These are phyloP conservation scores for Ceratobasidium sp. DNA, from an alignment of 1,284 basidiomycete genomes.

Conservation along the genomic window DNA sequence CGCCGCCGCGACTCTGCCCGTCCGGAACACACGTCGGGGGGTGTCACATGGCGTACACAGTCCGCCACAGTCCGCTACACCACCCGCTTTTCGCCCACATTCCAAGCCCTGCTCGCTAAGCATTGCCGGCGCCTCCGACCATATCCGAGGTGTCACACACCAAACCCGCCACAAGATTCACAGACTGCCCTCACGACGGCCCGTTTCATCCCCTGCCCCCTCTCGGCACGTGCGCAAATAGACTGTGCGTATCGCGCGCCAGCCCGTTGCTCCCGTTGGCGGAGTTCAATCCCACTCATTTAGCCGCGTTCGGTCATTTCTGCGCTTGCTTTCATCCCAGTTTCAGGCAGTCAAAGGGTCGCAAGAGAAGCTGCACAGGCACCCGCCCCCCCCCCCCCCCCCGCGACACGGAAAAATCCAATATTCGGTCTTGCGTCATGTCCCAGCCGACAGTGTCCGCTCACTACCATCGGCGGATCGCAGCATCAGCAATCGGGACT, in stretches of 20 bases:
- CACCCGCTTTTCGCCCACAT: not conserved
- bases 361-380: not conserved
- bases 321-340: not conserved
- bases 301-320: not conserved
- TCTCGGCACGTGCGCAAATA: not conserved
- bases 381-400: not conserved
- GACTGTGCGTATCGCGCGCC: not conserved
- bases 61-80: too few relatives aligned
- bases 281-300: not conserved
- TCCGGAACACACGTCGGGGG: too few relatives aligned
- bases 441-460: not conserved
- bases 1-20: too few relatives aligned
- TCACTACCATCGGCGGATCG: not conserved
- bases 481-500: not conserved
- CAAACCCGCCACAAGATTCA: not conserved
- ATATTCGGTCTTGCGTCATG: not conserved
- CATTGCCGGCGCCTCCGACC: not conserved
- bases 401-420: not conserved
- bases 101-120: conserved; percentile 14
- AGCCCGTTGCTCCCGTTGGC: conserved; percentile 9
- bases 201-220: conserved; percentile 1
- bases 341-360: conserved; percentile 24
- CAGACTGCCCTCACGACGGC: conserved; percentile 6
- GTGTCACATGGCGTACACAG: too few relatives aligned
- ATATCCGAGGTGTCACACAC: not conserved